These are phyloP conservation scores for Abortiporus biennis DNA, from an alignment of 1,284 basidiomycete genomes.

Conservation along the genomic window DNA sequence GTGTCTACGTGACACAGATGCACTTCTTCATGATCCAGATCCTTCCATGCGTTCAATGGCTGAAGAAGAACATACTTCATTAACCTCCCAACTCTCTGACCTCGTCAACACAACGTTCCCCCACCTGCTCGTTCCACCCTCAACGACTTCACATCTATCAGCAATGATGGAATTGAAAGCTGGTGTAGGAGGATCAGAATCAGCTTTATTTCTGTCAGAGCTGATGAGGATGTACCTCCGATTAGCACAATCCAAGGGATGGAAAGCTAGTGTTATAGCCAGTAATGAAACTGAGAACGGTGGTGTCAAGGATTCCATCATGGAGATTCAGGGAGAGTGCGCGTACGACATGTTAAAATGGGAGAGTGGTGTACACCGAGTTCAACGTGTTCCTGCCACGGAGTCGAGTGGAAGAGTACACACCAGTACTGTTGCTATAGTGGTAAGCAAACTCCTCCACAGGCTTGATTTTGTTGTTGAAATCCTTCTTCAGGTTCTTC, in stretches of 20 bases:
- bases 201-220: slow-evolving; percentile 78
- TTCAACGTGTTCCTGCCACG: slow-evolving; percentile 91
- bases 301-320: slow-evolving; percentile 78
- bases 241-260: slow-evolving; percentile 48
- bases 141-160: slow-evolving; percentile 58
- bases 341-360: slow-evolving; percentile 79
- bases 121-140: slow-evolving; percentile 64
- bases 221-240: slow-evolving; percentile 83
- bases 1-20: slow-evolving; percentile 58
- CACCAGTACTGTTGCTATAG: slow-evolving; percentile 86
- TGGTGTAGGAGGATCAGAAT: slow-evolving; percentile 90
- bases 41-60: slow-evolving; percentile 74
- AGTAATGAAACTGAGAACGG: slow-evolving; percentile 51
- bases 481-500: slow-evolving; percentile 65
- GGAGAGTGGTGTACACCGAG: slow-evolving; percentile 95
- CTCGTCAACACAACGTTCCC: slow-evolving; percentile 58
- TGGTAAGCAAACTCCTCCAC: slow-evolving; percentile 47
- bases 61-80: slow-evolving; percentile 54
- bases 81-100: slow-evolving; percentile 40
- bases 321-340: slow-evolving; percentile 76
- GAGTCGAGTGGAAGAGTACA: slow-evolving; percentile 86
- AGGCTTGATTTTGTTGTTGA: slow-evolving; percentile 4
- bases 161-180: slow-evolving; percentile 89
- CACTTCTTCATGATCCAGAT: slow-evolving; percentile 73
- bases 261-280: slow-evolving; percentile 49